Evolutionary conservation across 2,329 filamentous ascomycete genomes (phyloP).

Genomic region (Pyrenophora graminea): DNA sequence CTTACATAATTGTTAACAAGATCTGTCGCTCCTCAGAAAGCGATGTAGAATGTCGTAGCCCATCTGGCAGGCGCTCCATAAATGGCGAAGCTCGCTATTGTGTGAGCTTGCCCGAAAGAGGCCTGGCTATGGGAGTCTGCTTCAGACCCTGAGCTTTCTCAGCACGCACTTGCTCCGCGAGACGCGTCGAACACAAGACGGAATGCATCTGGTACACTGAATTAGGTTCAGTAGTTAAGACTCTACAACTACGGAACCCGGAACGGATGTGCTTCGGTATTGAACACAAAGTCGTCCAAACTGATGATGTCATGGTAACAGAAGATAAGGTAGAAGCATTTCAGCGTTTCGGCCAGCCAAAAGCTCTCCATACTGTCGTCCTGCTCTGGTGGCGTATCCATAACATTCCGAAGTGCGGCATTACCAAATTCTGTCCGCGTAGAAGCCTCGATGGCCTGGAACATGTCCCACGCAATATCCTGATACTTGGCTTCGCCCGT

Average conservation of each 20-base stretch:
- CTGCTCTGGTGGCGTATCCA: conserved; percentile 42
- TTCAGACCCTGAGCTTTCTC: too few relatives aligned
- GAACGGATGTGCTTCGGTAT: conserved; percentile 55
- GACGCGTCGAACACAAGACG: too few relatives aligned
- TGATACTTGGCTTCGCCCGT: conserved; percentile 57
- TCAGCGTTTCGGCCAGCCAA: conserved; percentile 55
- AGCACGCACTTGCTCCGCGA: too few relatives aligned
- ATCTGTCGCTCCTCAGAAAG: too few relatives aligned
- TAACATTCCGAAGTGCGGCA: conserved; percentile 52
- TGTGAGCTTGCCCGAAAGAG: too few relatives aligned
- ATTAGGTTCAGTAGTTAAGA: too few relatives aligned
- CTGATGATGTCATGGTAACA: conserved; percentile 49
- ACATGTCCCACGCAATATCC: conserved; percentile 56
- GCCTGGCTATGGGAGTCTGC: too few relatives aligned
- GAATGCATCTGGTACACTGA: too few relatives aligned
- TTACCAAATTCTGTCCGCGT: conserved; percentile 51
- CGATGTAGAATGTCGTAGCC: too few relatives aligned
- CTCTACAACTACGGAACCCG: conserved; percentile 6
- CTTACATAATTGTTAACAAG: too few relatives aligned
- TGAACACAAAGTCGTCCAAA: conserved; percentile 53
- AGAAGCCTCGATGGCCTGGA: conserved; percentile 47
- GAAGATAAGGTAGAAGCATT: conserved; percentile 56
- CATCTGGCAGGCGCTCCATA: too few relatives aligned
- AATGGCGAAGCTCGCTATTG: too few relatives aligned
- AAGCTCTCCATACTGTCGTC: conserved; percentile 54